Percentiles rank a stretch among this genome's conserved stretches.
Evolutionary conservation across 2,329 filamentous ascomycete species (phyloP).

Genomic region (Ciborinia camelliae): DNA sequence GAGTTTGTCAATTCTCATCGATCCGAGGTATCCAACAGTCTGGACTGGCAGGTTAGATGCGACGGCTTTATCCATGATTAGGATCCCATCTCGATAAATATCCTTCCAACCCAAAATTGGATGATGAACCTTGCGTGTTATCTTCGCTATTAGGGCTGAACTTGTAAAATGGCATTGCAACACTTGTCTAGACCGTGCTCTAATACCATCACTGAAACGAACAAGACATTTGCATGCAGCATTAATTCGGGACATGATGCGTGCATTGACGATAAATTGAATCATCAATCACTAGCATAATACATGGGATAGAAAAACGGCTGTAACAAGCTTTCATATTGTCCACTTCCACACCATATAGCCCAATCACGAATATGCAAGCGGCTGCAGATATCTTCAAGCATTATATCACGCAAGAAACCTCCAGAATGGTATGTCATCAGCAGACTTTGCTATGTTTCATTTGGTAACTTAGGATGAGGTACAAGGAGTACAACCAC

Average conservation of each 20-base stretch:
- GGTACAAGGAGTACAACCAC: conserved; percentile 32
- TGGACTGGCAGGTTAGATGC: not conserved
- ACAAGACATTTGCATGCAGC: not conserved
- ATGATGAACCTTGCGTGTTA: not conserved
- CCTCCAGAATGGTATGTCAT: conserved; percentile 21
- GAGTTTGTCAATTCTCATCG: not conserved
- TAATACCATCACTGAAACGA: not conserved
- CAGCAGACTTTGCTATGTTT: conserved; percentile 37
- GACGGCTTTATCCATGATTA: not conserved
- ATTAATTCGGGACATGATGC: not conserved
- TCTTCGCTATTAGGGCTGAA: not conserved
- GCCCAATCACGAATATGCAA: conserved; percentile 9
- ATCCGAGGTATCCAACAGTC: not conserved
- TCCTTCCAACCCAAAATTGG: not conserved
- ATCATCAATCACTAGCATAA: not conserved
- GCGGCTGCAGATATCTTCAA: conserved; percentile 7
- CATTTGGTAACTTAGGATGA: conserved; percentile 33
- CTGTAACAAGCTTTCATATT: not conserved
- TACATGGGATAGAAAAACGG: not conserved
- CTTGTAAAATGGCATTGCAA: not conserved
- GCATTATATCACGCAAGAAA: conserved; percentile 11
- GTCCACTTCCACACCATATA: conserved; percentile 13
- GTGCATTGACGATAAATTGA: not conserved
- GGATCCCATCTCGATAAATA: not conserved
- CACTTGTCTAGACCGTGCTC: not conserved